Conservation (phyloP, 768 basidiomycete species). For the Sutorius australiensis region DNA sequence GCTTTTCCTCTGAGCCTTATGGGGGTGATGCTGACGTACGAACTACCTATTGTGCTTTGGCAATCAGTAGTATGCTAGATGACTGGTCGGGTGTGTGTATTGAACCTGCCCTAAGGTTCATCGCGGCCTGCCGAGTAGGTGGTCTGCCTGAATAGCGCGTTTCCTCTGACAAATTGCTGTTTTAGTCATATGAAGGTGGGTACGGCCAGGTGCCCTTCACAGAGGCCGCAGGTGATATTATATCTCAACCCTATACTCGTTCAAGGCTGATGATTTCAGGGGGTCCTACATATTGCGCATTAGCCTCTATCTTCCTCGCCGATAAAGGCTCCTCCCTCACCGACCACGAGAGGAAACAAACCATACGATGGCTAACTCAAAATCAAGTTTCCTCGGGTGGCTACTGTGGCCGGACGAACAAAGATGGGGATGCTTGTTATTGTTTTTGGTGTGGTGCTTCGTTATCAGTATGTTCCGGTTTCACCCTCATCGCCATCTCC, state of each 20-base stretch:
- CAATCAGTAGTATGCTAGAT: constrained; percentile 70
- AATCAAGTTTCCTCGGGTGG: constrained; percentile 69
- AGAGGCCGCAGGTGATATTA: constrained; percentile 74
- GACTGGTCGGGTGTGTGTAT: constrained; percentile 77
- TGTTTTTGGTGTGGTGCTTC: constrained; percentile 93
- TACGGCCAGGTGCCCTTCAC: constrained; percentile 79
- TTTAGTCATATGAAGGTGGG: constrained; percentile 87
- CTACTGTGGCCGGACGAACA: constrained; percentile 85
- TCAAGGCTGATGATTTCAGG: constrained; percentile 41
- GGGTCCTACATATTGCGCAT: constrained; percentile 89
- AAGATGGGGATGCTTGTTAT: constrained; percentile 90
- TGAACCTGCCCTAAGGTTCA: constrained; percentile 55
- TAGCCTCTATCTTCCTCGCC: constrained; percentile 69
- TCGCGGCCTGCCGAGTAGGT: constrained; percentile 69
- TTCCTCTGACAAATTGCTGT: not conserved
- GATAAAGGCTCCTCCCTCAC: constrained; percentile 23
- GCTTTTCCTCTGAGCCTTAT: constrained; percentile 69
- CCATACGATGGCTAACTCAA: constrained; percentile 73
- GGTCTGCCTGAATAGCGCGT: not conserved
- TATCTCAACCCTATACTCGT: not conserved
- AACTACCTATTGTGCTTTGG: constrained; percentile 84
- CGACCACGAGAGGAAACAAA: constrained; percentile 43
- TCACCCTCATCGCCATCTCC: not conserved
- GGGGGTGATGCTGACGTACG: constrained; percentile 75
- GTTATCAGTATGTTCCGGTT: constrained; percentile 50